phyloP scores from a whole-genome alignment of 495 filamentous ascomycete genomes.

The Neurospora pannonica region DNA sequence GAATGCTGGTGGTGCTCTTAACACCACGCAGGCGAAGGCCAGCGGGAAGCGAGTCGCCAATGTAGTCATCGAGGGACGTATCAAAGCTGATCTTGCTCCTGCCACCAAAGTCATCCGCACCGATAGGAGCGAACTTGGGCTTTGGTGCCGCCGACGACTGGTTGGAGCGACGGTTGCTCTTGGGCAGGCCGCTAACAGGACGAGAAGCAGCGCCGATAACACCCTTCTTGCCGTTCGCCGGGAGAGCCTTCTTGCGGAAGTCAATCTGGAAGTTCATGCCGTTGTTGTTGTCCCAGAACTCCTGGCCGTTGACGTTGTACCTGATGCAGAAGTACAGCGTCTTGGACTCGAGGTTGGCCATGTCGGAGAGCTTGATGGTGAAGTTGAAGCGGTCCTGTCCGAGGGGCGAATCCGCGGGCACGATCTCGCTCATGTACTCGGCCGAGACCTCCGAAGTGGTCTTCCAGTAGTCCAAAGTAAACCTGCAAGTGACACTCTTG shows the following conservation, averaged over 20 bases:
- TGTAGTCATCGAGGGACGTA: conserved; percentile 43
- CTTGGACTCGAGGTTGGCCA: conserved; percentile 81
- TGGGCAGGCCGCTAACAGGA: conserved; percentile 54
- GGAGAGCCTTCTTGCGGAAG: conserved; percentile 66
- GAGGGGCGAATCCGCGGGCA: conserved; percentile 52
- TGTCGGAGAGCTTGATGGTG: conserved; percentile 84
- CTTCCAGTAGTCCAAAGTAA: conserved; percentile 97
- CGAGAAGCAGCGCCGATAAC: conserved; percentile 43
- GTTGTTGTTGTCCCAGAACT: conserved; percentile 93
- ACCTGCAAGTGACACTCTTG: conserved; percentile 78
- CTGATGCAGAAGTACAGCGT: conserved; percentile 86
- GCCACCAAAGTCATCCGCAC: conserved; percentile 62
- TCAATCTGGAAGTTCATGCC: conserved; percentile 83
- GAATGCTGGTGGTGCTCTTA: conserved; percentile 34
- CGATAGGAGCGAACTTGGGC: conserved; percentile 52
- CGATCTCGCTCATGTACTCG: conserved; percentile 74
- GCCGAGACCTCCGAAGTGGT: conserved; percentile 90
- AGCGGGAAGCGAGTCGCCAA: conserved; percentile 36
- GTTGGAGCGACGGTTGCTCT: conserved; percentile 56
- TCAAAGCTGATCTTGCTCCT: conserved; percentile 48
- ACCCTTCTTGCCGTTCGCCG: conserved; percentile 45
- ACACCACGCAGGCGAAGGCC: conserved; percentile 43
- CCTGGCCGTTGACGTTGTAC: conserved; percentile 74
- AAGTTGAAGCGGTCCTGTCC: conserved; percentile 86
- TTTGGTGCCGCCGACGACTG: conserved; percentile 32